Evolutionary conservation across 768 basidiomycete genomes (phyloP), one percentile per base, ranked within the genome.

Genomic region (Suillus luteus): DNA sequence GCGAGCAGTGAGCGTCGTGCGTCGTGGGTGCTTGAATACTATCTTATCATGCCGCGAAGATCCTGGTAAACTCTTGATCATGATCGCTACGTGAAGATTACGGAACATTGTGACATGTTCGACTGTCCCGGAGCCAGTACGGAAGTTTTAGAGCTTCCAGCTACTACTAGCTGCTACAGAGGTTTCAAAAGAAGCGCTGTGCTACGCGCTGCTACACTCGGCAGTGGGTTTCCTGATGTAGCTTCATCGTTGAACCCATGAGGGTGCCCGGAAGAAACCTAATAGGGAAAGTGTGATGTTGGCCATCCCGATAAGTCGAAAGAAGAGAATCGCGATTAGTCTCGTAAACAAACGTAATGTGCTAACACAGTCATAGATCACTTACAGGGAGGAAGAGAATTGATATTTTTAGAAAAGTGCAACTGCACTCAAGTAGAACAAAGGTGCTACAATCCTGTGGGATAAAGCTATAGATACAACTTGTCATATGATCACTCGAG

Each of bases 241-340:
- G 65, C 37, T 17, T 72, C 12, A 66, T 67, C 22, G 12, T 24
- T 64, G 27, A 40, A 66, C 46, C 14, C 67, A 44, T 37, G 41
- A 19, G 40, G 5, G 33, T 5, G 48, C 65, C 11, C 40, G 31
- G 35, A 55, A 14, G 22, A 44, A 58, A 35, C 17, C 17, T 9
- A 24, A 58, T 41, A 40, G 27, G 55, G 57, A 41, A 57, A 15
- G 57, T 58, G 40, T 5, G 55, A 27, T 40, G 24, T 27, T 1
- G 40, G 27, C 6, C 9, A 15, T 27, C 5, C 17, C 38, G 15
- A 40, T 58, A 27, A 31, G 31, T 31, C 31, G 24, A 24, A 57
- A 24, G 55, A 24, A 38, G 22, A 14, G 6, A 48, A 48, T 48
- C 12, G 6, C 12, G 11, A 55, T 19, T 31, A 27, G 24, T 58